phyloP scores from a whole-genome alignment of 805 yeast species.

The Spathaspora passalidarum region DNA sequence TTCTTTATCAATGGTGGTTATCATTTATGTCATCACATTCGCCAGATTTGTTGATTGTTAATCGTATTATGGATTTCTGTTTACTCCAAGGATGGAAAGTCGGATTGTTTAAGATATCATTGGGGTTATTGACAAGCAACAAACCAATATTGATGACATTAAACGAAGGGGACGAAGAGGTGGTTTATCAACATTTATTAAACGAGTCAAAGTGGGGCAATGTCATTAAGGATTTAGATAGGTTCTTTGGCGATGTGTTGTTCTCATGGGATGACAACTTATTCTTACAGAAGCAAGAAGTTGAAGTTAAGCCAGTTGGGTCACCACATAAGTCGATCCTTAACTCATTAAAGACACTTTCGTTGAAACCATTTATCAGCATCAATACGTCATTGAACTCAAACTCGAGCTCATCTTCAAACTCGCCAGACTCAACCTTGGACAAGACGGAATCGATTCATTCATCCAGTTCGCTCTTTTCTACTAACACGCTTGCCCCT shows the following conservation, averaged over 20 bases:
- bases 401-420: too few relatives aligned
- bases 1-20: constrained; percentile 65
- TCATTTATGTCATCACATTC: constrained; percentile 58
- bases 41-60: constrained; percentile 48
- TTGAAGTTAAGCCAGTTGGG: neutral
- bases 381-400: too few relatives aligned
- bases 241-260: constrained; percentile 37
- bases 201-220: constrained; percentile 45
- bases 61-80: constrained; percentile 50
- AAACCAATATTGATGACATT: constrained; percentile 40
- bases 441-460: neutral
- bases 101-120: constrained; percentile 50
- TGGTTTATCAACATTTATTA: constrained; percentile 40
- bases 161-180: constrained; percentile 37
- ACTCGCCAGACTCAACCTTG: neutral
- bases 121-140: constrained; percentile 51
- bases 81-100: constrained; percentile 53
- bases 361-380: neutral
- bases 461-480: constrained; percentile 11
- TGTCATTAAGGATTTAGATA: constrained; percentile 31
- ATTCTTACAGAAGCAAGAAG: neutral
- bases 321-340: neutral
- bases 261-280: constrained; percentile 31
- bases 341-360: neutral
- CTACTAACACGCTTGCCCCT: constrained; percentile 1